Evolutionary conservation across 2,329 filamentous ascomycete species (phyloP).

Genomic region (Drechslera avenae): DNA sequence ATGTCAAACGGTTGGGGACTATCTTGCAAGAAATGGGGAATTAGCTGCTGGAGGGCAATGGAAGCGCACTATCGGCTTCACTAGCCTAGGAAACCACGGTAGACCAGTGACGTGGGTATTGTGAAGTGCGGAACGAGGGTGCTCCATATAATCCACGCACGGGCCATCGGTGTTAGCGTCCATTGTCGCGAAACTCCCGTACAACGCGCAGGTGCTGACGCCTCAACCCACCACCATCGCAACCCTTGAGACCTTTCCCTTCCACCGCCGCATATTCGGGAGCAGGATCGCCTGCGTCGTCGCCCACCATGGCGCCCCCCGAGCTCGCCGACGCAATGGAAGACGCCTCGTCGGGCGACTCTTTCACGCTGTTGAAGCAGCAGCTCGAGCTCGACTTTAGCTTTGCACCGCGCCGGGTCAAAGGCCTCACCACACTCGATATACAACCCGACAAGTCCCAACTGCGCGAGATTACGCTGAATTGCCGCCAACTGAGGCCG

Average conservation of each 20-base stretch:
- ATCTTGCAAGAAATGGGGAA: too few species aligned
- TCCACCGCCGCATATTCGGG: conserved; percentile 14
- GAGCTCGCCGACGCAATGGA: conserved; percentile 38
- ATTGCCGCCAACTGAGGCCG: conserved; percentile 66
- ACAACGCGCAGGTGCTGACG: conserved; percentile 11
- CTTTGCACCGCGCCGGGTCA: conserved; percentile 75
- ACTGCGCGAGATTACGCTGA: conserved; percentile 61
- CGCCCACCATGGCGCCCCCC: conserved; percentile 38
- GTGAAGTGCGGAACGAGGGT: conserved; percentile 9
- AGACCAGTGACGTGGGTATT: conserved; percentile 9
- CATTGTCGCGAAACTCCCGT: conserved; percentile 16
- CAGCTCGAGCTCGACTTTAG: conserved; percentile 89
- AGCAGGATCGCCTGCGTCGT: conserved; percentile 37
- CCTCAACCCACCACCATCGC: conserved; percentile 6
- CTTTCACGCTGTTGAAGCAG: conserved; percentile 74
- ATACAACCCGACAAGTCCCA: conserved; percentile 68
- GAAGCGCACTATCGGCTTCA: too few species aligned
- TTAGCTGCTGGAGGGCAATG: too few species aligned
- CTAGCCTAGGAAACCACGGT: neutral
- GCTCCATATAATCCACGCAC: conserved; percentile 6
- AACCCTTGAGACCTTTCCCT: conserved; percentile 2
- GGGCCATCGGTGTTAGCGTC: conserved; percentile 8
- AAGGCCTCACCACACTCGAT: conserved; percentile 80
- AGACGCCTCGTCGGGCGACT: conserved; percentile 39
- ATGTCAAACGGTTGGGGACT: too few species aligned